Conservation (phyloP, 345 rosid genomes). For the Limnanthes douglasii region DNA sequence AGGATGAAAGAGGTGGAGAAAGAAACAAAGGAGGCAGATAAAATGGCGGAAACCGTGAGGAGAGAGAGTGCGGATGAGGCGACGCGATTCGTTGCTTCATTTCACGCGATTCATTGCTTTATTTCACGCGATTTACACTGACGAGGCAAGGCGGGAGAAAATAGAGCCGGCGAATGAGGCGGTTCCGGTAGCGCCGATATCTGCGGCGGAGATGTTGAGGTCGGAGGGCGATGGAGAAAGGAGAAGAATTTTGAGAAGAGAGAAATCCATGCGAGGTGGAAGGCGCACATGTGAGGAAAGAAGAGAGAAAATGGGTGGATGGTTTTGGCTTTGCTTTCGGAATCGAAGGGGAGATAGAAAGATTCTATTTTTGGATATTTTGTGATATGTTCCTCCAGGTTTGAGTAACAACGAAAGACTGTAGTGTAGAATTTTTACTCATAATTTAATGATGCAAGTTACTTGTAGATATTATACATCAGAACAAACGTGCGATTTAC, state of each 20-base stretch:
- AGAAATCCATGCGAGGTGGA: slow-evolving; percentile 78
- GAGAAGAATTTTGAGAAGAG: slow-evolving; percentile 81
- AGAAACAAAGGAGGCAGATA: slow-evolving; percentile 33
- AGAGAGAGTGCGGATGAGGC: slow-evolving; percentile 62
- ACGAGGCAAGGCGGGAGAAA: slow-evolving; percentile 85
- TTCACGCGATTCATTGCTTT: slow-evolving; percentile 59
- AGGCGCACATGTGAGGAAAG: slow-evolving; percentile 58
- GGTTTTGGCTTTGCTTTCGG: slow-evolving; percentile 34
- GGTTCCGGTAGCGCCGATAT: slow-evolving; percentile 34
- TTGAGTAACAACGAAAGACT: no score
- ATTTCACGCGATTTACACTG: no score
- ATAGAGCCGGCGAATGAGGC: slow-evolving; percentile 76
- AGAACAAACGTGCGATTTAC: no score
- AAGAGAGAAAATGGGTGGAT: slow-evolving; percentile 43
- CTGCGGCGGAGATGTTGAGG: slow-evolving; percentile 36
- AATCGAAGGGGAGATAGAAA: slow-evolving; percentile 28
- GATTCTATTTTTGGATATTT: background rate
- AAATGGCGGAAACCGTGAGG: slow-evolving; percentile 41
- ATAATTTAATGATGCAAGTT: no score
- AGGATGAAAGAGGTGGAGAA: slow-evolving; percentile 40
- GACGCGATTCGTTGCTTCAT: slow-evolving; percentile 44
- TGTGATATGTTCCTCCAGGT: no score
- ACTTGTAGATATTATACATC: no score
- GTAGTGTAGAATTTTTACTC: no score
- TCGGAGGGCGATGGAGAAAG: slow-evolving; percentile 69